Base-by-base conservation (phyloP, 2,329 filamentous ascomycete species). In the Beauveria sp. region DNA sequence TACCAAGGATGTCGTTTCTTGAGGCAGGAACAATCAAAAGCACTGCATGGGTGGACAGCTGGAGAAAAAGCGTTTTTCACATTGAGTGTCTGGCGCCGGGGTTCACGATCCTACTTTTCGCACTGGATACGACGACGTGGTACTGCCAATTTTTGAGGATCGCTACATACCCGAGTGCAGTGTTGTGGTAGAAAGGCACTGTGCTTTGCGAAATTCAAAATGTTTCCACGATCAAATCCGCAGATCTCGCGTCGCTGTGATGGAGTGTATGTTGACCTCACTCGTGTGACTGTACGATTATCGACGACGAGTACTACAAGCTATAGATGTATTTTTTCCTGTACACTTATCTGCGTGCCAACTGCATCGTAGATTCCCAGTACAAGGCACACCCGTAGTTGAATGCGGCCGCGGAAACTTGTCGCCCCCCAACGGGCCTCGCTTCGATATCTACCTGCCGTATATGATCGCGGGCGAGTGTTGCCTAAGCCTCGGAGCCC, bases 161-260 rank as follows among this genome's bases (percentile, higher is more conserved):
- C 79, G 82, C 82, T 83, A 79, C 79, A 83, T 83, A 83, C 79
- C 79, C 78, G 70, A 75, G 73, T 79, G 78, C 78, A 79, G 77
- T 79, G 77, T 70, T 69, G 58, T 46, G 71, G 71, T 74, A 73
- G 75, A 74, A 73, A 74, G 75, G 75, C 77, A 80, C 77, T 80
- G 76, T 81, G 77, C 77, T 82, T 81, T 80, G 81, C 80, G 78
- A 85, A 83, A 83, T 81, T 81, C 77, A 80, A 80, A 59, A 63
- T 59, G 42, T 59, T 63, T 63, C 51, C 56, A 63, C 55, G 60
- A 62, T 58, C 40, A 52, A 62, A 38, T 51, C 24, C 43, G 50
- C 52, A 34, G 60, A 55, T 34, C 43, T 38, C 31, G 46, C 49
- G 28, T 53, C 26, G 24, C 45, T 24, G 57, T 60, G 57, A 60